phyloP scores from a whole-genome alignment of 352 stramenopile species.

The Pseudoperonospora humuli region DNA sequence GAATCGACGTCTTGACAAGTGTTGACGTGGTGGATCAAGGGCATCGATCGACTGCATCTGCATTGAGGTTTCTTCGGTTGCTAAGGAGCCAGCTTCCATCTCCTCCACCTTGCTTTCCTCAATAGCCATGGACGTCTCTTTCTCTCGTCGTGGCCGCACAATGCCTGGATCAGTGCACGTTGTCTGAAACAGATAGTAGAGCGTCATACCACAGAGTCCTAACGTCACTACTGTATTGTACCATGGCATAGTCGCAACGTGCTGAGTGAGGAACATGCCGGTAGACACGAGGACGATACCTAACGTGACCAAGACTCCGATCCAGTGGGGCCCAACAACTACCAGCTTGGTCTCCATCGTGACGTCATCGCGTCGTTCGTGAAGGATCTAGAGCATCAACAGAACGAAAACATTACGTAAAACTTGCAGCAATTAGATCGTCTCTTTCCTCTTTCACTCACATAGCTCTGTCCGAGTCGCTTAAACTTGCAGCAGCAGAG shows the following conservation, averaged over 20 bases:
- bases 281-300: constrained; percentile 53
- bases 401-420: constrained; percentile 4
- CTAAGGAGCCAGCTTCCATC: constrained; percentile 13
- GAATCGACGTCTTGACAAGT: constrained; percentile 25
- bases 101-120: constrained; percentile 17
- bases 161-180: constrained; percentile 74
- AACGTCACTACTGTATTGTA: constrained; percentile 56
- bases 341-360: constrained; percentile 27
- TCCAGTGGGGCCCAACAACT: constrained; percentile 74
- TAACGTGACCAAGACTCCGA: constrained; percentile 63
- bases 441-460: constrained; percentile 5
- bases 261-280: constrained; percentile 52
- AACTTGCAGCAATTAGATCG: constrained; percentile 1
- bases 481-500: constrained; percentile 56
- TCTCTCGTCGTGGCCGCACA: constrained; percentile 18
- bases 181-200: constrained; percentile 67
- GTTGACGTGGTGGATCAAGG: constrained; percentile 4
- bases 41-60: constrained; percentile 2
- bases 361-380: constrained; percentile 33
- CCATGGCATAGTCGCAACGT: constrained; percentile 39
- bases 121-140: constrained; percentile 11
- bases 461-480: constrained; percentile 37
- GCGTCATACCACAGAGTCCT: constrained; percentile 39
- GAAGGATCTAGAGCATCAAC: constrained; percentile 33
- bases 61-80: background rate